A percentile compares a stretch with the other conserved stretches of the same genome.
phyloP scores from a whole-genome alignment of 176 grass and related monocot species.

The Carex parvula region DNA sequence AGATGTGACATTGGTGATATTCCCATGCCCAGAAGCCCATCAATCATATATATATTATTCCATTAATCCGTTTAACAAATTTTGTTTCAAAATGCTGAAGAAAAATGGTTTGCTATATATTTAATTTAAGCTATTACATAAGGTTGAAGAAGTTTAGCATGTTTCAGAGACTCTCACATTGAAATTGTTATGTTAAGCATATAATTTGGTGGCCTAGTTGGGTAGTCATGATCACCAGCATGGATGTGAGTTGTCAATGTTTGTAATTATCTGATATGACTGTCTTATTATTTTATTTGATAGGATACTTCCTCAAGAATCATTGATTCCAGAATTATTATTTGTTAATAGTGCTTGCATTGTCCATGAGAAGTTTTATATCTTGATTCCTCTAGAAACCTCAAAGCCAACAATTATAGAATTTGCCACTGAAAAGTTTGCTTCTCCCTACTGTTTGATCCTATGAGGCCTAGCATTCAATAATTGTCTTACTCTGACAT shows the following conservation, averaged over 20 bases:
- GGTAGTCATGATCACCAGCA: not conserved
- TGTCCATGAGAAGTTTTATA: not conserved
- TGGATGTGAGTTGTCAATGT: not conserved
- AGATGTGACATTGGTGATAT: not conserved
- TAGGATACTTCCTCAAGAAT: not conserved
- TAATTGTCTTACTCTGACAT: not conserved
- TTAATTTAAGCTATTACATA: conserved; percentile 8
- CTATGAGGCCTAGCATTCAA: not conserved
- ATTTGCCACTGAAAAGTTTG: not conserved
- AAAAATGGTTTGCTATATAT: not conserved
- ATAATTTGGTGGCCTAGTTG: not conserved
- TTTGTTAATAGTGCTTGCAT: not conserved
- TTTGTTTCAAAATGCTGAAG: not conserved
- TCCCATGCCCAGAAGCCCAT: not conserved
- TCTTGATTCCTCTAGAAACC: not conserved
- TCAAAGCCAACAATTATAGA: not conserved
- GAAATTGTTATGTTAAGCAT: not conserved
- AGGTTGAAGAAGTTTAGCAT: not conserved
- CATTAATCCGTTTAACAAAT: not conserved
- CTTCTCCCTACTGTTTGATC: not conserved
- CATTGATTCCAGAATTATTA: not conserved
- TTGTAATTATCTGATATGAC: not conserved
- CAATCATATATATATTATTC: not conserved
- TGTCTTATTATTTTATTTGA: not conserved
- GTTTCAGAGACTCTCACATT: not conserved